Conservation (phyloP, 2,329 filamentous ascomycete species). For the Xylariaceae sp. region DNA sequence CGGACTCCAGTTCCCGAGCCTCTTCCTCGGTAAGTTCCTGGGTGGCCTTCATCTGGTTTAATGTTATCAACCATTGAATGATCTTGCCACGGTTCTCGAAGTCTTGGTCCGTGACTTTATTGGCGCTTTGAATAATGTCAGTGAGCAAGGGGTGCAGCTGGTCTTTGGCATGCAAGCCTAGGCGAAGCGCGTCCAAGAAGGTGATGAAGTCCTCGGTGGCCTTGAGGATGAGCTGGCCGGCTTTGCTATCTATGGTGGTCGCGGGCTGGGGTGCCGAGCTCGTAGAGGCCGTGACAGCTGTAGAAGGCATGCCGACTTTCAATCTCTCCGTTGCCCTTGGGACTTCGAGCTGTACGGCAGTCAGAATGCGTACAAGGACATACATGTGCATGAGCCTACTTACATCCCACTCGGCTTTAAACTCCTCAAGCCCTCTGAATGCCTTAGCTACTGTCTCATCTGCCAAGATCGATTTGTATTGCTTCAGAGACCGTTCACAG, state of each 20-base stretch:
- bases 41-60: constrained; percentile 97
- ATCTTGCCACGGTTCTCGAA: constrained; percentile 97
- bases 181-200: constrained; percentile 88
- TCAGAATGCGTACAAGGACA: constrained; percentile 11
- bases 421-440: constrained; percentile 84
- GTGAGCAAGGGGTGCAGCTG: constrained; percentile 92
- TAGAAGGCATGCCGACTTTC: constrained; percentile 87
- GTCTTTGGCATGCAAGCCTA: constrained; percentile 91
- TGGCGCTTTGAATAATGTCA: constrained; percentile 94
- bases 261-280: constrained; percentile 41
- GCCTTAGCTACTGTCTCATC: constrained; percentile 87
- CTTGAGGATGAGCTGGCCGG: constrained; percentile 70
- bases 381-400: constrained; percentile 2
- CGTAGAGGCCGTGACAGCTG: constrained; percentile 57
- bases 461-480: constrained; percentile 91
- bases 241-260: constrained; percentile 42
- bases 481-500: constrained; percentile 87
- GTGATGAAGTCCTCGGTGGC: constrained; percentile 99
- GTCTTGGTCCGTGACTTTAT: constrained; percentile 91
- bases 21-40: constrained; percentile 87
- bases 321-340: constrained; percentile 90
- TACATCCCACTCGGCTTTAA: constrained; percentile 90
- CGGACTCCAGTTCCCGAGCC: constrained; percentile 81
- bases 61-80: constrained; percentile 93
- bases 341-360: constrained; percentile 69